A percentile compares a stretch with the other conserved stretches of the same genome.
Evolutionary conservation across 2,329 filamentous ascomycete genomes (phyloP).

Genomic region (Magnaporthiopsis rhizophila): DNA sequence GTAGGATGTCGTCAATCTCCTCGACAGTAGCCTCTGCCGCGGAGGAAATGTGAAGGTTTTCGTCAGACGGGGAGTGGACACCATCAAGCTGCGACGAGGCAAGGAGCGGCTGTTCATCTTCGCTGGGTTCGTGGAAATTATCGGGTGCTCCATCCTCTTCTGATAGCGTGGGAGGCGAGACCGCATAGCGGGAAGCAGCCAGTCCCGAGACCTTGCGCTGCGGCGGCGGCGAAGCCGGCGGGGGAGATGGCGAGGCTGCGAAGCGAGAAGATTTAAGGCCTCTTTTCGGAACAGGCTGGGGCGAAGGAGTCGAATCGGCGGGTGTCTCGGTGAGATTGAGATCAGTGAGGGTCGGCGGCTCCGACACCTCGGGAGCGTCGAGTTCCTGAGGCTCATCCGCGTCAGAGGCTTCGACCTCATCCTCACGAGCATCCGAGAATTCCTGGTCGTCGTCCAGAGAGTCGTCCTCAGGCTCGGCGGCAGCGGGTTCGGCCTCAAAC

Average conservation of each 20-base stretch:
- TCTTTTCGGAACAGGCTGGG: conserved; percentile 20
- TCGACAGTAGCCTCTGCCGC: conserved; percentile 52
- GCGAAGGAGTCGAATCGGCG: conserved; percentile 21
- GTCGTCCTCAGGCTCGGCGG: conserved; percentile 14
- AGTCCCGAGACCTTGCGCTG: conserved; percentile 34
- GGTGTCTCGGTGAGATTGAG: not conserved
- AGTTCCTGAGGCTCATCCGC: conserved; percentile 2
- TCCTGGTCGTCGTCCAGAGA: conserved; percentile 3
- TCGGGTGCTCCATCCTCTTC: conserved; percentile 19
- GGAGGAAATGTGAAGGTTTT: not conserved
- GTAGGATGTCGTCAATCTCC: conserved; percentile 90
- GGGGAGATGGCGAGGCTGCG: conserved; percentile 21
- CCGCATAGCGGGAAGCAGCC: conserved; percentile 36
- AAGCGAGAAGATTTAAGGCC: conserved; percentile 40
- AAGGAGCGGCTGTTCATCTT: conserved; percentile 13
- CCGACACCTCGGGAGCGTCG: not conserved
- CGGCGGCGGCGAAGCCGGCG: conserved; percentile 24
- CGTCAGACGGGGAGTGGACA: not conserved
- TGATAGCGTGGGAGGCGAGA: conserved; percentile 27
- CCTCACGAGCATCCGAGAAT: not conserved
- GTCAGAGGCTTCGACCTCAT: conserved; percentile 2
- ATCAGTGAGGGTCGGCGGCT: not conserved
- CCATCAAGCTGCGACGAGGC: conserved; percentile 15
- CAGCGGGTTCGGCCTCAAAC: conserved; percentile 15
- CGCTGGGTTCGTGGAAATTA: conserved; percentile 9